Percentiles rank a stretch among this genome's conserved stretches.
phyloP scores from a whole-genome alignment of 116 monocot genomes.

The Iris pallida region DNA sequence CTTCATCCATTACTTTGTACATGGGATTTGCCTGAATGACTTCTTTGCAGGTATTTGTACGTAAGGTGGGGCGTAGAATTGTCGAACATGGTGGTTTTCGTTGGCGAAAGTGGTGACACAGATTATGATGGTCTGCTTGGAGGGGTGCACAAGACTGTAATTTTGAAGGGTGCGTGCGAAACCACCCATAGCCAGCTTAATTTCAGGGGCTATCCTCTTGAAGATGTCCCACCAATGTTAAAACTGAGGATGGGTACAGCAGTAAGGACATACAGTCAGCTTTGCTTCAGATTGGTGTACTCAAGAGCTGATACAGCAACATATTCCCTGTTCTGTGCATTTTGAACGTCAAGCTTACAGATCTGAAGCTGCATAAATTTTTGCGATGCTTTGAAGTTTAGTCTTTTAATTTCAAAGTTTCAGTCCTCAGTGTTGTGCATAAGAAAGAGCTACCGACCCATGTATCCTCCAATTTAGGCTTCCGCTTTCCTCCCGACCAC shows the following conservation, averaged over 20 bases:
- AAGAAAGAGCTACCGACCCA: background rate
- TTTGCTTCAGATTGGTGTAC: slow-evolving; percentile 40
- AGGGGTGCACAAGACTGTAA: slow-evolving; percentile 80
- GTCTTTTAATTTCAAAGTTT: background rate
- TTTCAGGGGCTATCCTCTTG: slow-evolving; percentile 45
- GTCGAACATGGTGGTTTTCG: slow-evolving; percentile 79
- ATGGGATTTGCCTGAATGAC: background rate
- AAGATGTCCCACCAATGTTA: slow-evolving; percentile 70
- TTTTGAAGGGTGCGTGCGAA: slow-evolving; percentile 62
- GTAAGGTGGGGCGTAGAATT: slow-evolving; percentile 80
- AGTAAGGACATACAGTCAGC: slow-evolving; percentile 41
- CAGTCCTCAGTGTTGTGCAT: background rate
- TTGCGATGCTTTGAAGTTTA: background rate
- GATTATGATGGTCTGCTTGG: slow-evolving; percentile 87
- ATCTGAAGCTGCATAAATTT: slow-evolving; percentile 1
- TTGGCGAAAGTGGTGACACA: slow-evolving; percentile 83
- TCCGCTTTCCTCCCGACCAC: too few species aligned
- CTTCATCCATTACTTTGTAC: background rate
- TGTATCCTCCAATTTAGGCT: background rate
- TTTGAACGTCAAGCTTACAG: too few species aligned
- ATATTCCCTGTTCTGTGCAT: too few species aligned
- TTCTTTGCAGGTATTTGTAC: slow-evolving; percentile 69
- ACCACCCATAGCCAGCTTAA: slow-evolving; percentile 28
- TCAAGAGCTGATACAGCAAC: slow-evolving; percentile 12
- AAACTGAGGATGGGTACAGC: slow-evolving; percentile 39